Base-by-base conservation (phyloP, 179 eudicot genomes). In the Patellifolia procumbens region DNA sequence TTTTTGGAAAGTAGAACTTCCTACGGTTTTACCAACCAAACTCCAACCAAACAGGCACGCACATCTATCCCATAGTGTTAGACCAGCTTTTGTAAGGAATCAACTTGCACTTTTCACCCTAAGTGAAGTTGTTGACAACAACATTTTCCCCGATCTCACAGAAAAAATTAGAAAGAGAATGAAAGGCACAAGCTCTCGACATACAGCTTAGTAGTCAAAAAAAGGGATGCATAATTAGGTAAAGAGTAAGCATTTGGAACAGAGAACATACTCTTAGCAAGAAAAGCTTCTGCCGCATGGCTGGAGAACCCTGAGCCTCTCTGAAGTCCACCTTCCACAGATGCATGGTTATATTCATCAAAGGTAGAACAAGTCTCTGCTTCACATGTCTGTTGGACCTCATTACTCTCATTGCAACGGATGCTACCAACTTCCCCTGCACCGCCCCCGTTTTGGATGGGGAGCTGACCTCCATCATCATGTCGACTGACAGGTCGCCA, bases 221-320 rank as follows among this genome's bases (percentile, higher is more conserved):
- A 70, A 65, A 42, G 37, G 81, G 35, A 2, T 11, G 28, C 60
- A 22, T 26, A 28, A 42, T 37, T 45, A 32, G 13, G 67, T 68
- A 49, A 32, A 20, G 39, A 56, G 35, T 28, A 65, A 31, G 48
- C 19, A 42, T 29, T 53, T 59, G 31, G 62, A 74, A 66, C 28
- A 49, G 62, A 76, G 45, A 70, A 58, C 96, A 43, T 89, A 92
- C 96, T 89, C 75, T 84, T 86, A 15, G 88, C 79, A 48, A 91
- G 92, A 86, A 92, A 91, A 81, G 90, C 95, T 83, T 85, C 84
- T 37, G 96, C 96, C 66, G 79, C 84, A 60, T 77, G 70, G 74
- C 87, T 84, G 55, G 88, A 81, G 74, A 89, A 85, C 26, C 56
- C 69, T 71, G 72, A 24, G 70, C 74, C 75, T 65, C 74, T 79